Percentiles rank a stretch among this genome's conserved stretches.
Evolutionary conservation across 148 eudicot species (phyloP).

Genomic region (Selenicereus undatus): DNA sequence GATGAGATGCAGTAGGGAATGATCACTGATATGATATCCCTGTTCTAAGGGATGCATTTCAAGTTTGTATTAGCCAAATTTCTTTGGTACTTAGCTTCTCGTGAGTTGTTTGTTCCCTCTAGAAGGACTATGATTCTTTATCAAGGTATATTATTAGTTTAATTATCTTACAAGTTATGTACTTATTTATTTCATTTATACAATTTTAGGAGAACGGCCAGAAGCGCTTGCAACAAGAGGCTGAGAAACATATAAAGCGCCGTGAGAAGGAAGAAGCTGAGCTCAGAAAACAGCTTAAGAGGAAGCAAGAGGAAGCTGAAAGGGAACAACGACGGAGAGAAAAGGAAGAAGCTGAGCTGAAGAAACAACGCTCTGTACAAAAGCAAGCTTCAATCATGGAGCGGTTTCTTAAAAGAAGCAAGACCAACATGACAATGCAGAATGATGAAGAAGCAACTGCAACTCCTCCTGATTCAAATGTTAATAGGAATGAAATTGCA

Average conservation of each 20-base stretch:
- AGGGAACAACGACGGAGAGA: constrained; percentile 71
- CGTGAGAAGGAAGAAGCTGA: constrained; percentile 76
- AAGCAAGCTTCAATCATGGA: constrained; percentile 97
- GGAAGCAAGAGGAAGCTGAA: constrained; percentile 84
- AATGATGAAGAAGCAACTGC: constrained; percentile 31
- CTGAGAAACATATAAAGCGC: constrained; percentile 74
- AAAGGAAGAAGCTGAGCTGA: constrained; percentile 85
- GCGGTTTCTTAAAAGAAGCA: constrained; percentile 67
- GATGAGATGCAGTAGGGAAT: not conserved
- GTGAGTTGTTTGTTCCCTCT: not conserved
- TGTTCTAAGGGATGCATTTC: not conserved
- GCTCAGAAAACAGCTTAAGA: constrained; percentile 52
- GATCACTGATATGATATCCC: not conserved
- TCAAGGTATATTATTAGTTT: not conserved
- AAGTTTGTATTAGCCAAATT: not conserved
- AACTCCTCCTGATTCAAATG: constrained; percentile 22
- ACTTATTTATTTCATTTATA: not conserved
- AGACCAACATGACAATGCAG: constrained; percentile 32
- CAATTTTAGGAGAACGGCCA: constrained; percentile 74
- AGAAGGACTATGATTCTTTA: not conserved
- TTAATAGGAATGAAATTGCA: constrained; percentile 20
- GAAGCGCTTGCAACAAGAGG: constrained; percentile 74
- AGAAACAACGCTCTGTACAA: constrained; percentile 56
- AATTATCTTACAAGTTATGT: not conserved
- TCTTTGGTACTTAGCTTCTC: not conserved